A percentile compares a stretch with the other conserved stretches of the same genome.
phyloP scores from a whole-genome alignment of 2,329 filamentous ascomycete species.

The Trichoderma pleuroti region DNA sequence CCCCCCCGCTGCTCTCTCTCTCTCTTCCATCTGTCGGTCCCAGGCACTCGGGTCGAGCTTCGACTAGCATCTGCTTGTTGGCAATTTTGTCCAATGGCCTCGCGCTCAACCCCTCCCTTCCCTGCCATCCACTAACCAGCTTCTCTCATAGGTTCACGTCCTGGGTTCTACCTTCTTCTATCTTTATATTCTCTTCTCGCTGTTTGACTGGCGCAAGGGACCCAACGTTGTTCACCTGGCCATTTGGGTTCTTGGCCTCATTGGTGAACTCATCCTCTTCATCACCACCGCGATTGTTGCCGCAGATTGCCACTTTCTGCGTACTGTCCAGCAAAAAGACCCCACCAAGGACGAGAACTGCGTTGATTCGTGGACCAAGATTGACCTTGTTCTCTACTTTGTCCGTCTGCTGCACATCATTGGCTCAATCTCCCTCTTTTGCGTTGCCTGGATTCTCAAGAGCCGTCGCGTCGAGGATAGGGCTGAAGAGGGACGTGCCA shows the following conservation, averaged over 20 bases:
- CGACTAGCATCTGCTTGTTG: not conserved
- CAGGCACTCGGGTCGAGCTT: not conserved
- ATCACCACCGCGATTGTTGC: constrained; percentile 66
- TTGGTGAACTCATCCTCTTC: constrained; percentile 70
- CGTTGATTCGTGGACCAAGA: constrained; percentile 40
- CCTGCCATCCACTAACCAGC: constrained; percentile 5
- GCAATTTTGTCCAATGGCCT: not conserved
- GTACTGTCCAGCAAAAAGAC: constrained; percentile 29
- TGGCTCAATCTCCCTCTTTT: constrained; percentile 51
- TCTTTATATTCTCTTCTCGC: constrained; percentile 77
- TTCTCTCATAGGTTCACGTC: constrained; percentile 67
- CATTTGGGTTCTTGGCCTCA: constrained; percentile 72
- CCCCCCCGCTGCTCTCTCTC: not conserved
- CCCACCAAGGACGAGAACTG: constrained; percentile 30
- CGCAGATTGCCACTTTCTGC: constrained; percentile 61
- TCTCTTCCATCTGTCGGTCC: not conserved
- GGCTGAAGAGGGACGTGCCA: constrained; percentile 37
- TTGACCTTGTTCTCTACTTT: constrained; percentile 64
- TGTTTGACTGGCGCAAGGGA: constrained; percentile 77
- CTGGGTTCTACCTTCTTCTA: constrained; percentile 84
- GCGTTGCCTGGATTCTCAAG: constrained; percentile 42
- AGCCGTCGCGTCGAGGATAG: constrained; percentile 36
- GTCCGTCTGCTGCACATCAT: constrained; percentile 65
- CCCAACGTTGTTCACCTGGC: constrained; percentile 76
- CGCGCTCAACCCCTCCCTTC: not conserved